These are phyloP conservation scores for Boletus hoseneyae DNA, from an alignment of 1,284 basidiomycete genomes.

Conservation along the genomic window DNA sequence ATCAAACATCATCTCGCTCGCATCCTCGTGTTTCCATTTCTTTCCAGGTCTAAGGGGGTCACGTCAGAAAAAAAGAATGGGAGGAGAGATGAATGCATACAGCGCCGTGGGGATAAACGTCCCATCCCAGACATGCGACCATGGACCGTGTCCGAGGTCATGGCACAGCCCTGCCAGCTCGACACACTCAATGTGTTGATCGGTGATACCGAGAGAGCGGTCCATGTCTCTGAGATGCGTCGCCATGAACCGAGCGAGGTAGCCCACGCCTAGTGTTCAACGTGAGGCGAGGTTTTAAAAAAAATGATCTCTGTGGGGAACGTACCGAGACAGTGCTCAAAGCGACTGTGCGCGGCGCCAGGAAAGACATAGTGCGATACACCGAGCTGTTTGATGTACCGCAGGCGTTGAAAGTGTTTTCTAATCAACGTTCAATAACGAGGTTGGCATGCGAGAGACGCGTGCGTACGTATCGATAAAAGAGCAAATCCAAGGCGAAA, in stretches of 20 bases:
- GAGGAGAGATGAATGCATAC: conserved; percentile 32
- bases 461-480: too few relatives aligned
- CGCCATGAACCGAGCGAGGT: conserved; percentile 61
- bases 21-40: conserved; percentile 53
- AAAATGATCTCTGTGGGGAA: neutral
- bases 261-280: conserved; percentile 56
- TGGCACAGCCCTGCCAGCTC: conserved; percentile 56
- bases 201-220: conserved; percentile 58
- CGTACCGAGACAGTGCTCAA: conserved; percentile 74
- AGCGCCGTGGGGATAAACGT: conserved; percentile 48
- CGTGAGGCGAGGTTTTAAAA: too few relatives aligned
- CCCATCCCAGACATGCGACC: conserved; percentile 58
- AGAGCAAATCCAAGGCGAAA: conserved; percentile 21
- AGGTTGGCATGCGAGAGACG: conserved; percentile 28
- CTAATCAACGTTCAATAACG: conserved; percentile 33
- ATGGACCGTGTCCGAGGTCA: conserved; percentile 58
- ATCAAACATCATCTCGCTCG: conserved; percentile 60
- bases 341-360: conserved; percentile 71
- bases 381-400: conserved; percentile 74
- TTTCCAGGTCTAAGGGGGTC: conserved; percentile 17
- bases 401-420: conserved; percentile 69
- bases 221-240: conserved; percentile 57
- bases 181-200: conserved; percentile 48
- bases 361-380: conserved; percentile 73
- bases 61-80: neutral